phyloP scores from a whole-genome alignment of 228 moss, liverwort and hornwort species.

The Sphagnum fallax region DNA sequence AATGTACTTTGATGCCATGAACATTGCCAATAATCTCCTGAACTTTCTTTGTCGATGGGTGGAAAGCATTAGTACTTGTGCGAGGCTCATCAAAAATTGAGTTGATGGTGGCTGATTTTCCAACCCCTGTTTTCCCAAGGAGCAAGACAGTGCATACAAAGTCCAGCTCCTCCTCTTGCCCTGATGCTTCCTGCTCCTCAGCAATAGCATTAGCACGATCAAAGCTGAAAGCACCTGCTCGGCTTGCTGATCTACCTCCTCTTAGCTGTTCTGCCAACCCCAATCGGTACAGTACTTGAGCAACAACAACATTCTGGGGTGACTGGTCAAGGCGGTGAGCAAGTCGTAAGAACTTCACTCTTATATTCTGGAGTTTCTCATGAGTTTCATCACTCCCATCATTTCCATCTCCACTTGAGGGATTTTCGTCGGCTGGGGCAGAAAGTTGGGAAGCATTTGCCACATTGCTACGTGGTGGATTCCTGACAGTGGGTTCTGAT shows the following conservation, averaged over 20 bases:
- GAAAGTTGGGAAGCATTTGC: slow-evolving; percentile 48
- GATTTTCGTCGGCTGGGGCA: slow-evolving; percentile 34
- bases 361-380: slow-evolving; percentile 90
- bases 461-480: slow-evolving; percentile 34
- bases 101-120: slow-evolving; percentile 95
- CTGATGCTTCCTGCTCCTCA: slow-evolving; percentile 73
- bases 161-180: slow-evolving; percentile 76
- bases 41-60: slow-evolving; percentile 75
- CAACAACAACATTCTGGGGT: slow-evolving; percentile 86
- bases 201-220: slow-evolving; percentile 84
- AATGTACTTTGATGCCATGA: slow-evolving; percentile 72
- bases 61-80: slow-evolving; percentile 74
- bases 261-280: slow-evolving; percentile 91
- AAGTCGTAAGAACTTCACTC: slow-evolving; percentile 87
- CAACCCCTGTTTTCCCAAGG: slow-evolving; percentile 91
- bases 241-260: slow-evolving; percentile 54
- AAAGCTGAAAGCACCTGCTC: slow-evolving; percentile 67
- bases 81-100: slow-evolving; percentile 92
- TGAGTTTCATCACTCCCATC: slow-evolving; percentile 89
- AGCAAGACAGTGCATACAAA: slow-evolving; percentile 91
- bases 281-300: slow-evolving; percentile 90
- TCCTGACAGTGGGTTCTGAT: slow-evolving; percentile 59
- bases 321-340: slow-evolving; percentile 86
- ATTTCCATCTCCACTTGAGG: slow-evolving; percentile 43
- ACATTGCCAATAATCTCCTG: slow-evolving; percentile 83